Base-by-base conservation (phyloP, 2,329 filamentous ascomycete genomes). In the Tolypocladium tundrense region DNA sequence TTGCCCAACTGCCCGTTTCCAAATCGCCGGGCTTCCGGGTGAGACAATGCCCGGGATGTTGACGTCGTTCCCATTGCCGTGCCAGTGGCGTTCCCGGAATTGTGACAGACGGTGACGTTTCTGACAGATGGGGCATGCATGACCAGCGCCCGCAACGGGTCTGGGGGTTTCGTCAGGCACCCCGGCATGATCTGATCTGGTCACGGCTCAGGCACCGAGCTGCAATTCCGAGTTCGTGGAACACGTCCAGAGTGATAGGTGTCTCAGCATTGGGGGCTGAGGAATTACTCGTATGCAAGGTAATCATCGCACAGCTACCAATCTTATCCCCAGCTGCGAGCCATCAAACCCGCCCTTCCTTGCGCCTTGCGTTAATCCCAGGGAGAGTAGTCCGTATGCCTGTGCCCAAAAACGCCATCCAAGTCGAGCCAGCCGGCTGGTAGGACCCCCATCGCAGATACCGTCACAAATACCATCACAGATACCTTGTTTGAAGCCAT, bases 401-500 rank as follows among this genome's bases (percentile, higher is more conserved):
- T 37, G 42, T 40, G 43, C 27, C 40, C 5, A 43, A 35, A 37
- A 33, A 50, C 35, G 55, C 45, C 55, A 52, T 51, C 24, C 48
- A 21, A 35, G 48, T 52, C 48, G 39, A 41, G 13, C 35, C 21
- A 40, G 55, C 27, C 33, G 21, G 43, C 40, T 40, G 13, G 4
- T 27, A 6, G 19, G 33, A 37, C 33, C 8, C 19, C 48, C 27
- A 14, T 35, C 35, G 4, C 27, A 31, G 24, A 27, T 27, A 27
- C 6, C 27, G 27, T 61, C 68, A 88, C 61, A 95, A 73, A 61
- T 87, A 13, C 27, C 35, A 16, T 62, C 68, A 88, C 61, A 95
- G 73, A 61, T 87, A 84, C 72, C 88, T 88, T 21, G 86, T 84
- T 73, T 88, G 88, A 85, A 94, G 91, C 91, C 90, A 95, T 71